Evolutionary conservation across 2,329 filamentous ascomycete genomes (phyloP), one percentile per base, ranked within the genome.

Genomic region (Ophiostoma himal-ulmi): DNA sequence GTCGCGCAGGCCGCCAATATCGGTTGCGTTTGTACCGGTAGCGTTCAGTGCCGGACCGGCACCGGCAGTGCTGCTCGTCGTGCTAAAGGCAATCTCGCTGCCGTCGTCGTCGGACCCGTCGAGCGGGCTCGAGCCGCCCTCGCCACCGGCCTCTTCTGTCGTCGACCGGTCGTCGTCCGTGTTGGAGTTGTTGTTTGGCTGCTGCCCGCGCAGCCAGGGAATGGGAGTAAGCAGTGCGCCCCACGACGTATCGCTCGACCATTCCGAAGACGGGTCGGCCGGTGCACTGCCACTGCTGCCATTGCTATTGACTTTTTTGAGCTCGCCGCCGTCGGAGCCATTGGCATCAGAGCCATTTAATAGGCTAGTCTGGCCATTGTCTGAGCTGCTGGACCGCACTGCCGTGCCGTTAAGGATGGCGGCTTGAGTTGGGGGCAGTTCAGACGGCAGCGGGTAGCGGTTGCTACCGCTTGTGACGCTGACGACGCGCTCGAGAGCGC

Each of bases 221-320:
- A 99, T 98, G 0, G 94, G 95, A 0, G 94, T 98, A 68, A 99
- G 83, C 22, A 97, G 83, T 0, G 95, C 95, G 7, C 95, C 95
- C 1, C 98, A 82, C 14, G 90, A 91, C 78, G 97, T 94, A 75
- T 98, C 94, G 67, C 91, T 65, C 17, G 62, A 65, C 62, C 62
- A 65, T 20, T 65, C 62, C 36, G 39, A 93, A 1, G 93, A 94
- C 7, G 94, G 82, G 0, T 80, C 78, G 14, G 80, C 37, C 48
- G 44, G 62, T 67, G 65, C 14, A 64, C 52, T 48, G 22, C 39
- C 26, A 11, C 8, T 20, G 13, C 20, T n/a, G 8, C 44, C 44
- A 30, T 48, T 60, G 11, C 54, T 30, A 7, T 48, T 20, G 44
- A 6, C 17, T 6, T 20, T 48, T 20, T 17, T 20, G 17, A 48